phyloP scores from a whole-genome alignment of 345 rosid species.

The Corymbia maculata region DNA sequence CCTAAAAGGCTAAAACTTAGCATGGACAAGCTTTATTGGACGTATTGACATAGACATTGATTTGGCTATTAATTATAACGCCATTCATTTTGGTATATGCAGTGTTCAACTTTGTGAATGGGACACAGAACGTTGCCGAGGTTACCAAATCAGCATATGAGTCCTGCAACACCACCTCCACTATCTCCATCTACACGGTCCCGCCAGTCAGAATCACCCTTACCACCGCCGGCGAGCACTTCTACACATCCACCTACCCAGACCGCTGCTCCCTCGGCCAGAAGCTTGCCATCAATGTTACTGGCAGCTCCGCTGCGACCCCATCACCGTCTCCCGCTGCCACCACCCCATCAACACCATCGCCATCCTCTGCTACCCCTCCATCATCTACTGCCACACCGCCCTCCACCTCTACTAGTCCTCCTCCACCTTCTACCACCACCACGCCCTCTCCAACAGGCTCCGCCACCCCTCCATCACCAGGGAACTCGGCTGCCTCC shows the following conservation, averaged over 20 bases:
- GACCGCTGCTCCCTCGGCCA: conserved; percentile 36
- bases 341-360: too few species aligned
- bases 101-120: conserved; percentile 39
- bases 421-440: neutral
- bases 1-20: neutral
- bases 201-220: conserved; percentile 30
- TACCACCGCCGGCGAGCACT: conserved; percentile 32
- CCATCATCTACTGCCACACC: neutral
- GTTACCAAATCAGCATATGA: conserved; percentile 27
- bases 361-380: neutral
- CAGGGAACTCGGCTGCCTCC: conserved; percentile 28
- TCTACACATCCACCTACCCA: conserved; percentile 27
- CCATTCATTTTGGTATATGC: neutral
- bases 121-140: conserved; percentile 37
- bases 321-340: neutral
- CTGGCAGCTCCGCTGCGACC: neutral
- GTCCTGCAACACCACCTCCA: conserved; percentile 18
- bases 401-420: neutral
- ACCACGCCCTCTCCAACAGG: conserved; percentile 17
- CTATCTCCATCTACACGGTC: conserved; percentile 3
- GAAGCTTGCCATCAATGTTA: conserved; percentile 20
- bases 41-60: neutral
- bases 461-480: conserved; percentile 14
- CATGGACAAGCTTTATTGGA: neutral
- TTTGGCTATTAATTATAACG: neutral